Percentiles rank a stretch among this genome's conserved stretches.
phyloP scores from a whole-genome alignment of 192 early-diverging fungal genomes.

The Coemansia sp. region DNA sequence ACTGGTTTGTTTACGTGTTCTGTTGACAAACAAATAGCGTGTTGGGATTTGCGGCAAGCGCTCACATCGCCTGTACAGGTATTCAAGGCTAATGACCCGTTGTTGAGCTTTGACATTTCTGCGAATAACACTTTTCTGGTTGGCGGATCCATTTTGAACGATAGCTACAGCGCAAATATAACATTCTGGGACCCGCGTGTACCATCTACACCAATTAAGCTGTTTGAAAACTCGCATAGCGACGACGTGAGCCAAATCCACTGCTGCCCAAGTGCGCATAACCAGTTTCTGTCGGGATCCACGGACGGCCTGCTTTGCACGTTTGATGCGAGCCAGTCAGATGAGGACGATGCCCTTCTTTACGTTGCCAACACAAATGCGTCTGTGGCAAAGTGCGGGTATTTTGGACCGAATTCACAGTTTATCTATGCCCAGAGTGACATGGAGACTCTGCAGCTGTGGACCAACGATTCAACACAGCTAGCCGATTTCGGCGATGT shows the following conservation, averaged over 20 bases:
- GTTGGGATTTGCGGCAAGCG: slow-evolving; percentile 68
- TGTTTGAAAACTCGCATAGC: slow-evolving; percentile 65
- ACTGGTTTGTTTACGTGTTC: slow-evolving; percentile 65
- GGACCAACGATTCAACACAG: slow-evolving; percentile 55
- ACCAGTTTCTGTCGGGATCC: slow-evolving; percentile 68
- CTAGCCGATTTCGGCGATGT: slow-evolving; percentile 83
- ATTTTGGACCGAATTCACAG: slow-evolving; percentile 88
- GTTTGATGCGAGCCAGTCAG: slow-evolving; percentile 66
- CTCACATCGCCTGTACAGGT: slow-evolving; percentile 20
- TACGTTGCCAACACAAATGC: slow-evolving; percentile 81
- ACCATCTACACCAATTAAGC: slow-evolving; percentile 14
- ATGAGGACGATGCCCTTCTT: slow-evolving; percentile 89
- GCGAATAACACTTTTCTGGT: slow-evolving; percentile 30
- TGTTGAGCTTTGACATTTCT: slow-evolving; percentile 58
- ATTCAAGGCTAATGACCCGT: slow-evolving; percentile 44
- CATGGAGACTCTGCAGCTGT: slow-evolving; percentile 87
- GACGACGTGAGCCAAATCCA: slow-evolving; percentile 80
- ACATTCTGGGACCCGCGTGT: slow-evolving; percentile 28
- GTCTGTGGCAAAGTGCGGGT: slow-evolving; percentile 83
- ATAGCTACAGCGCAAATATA: slow-evolving; percentile 49
- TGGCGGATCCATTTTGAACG: slow-evolving; percentile 35
- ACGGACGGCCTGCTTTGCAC: slow-evolving; percentile 79
- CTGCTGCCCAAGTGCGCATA: slow-evolving; percentile 59
- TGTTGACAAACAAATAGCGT: slow-evolving; percentile 61
- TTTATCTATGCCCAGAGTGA: slow-evolving; percentile 88